Evolutionary conservation across 202 grass and related monocot species (phyloP).

Genomic region (Panicum hallii): DNA sequence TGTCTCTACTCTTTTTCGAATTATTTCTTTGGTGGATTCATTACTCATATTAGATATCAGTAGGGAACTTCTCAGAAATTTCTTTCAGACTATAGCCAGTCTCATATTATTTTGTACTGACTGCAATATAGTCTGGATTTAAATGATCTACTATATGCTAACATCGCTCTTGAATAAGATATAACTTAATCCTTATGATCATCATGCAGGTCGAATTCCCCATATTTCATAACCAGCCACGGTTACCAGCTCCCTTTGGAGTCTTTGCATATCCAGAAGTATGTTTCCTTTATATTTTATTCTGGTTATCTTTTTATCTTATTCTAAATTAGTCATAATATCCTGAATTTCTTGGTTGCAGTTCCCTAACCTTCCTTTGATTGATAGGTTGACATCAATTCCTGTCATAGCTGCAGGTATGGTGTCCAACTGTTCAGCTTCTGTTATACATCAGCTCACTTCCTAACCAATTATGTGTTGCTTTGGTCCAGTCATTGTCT

Average conservation of each 20-base stretch:
- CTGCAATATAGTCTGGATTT: not conserved
- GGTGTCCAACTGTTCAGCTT: conserved; percentile 34
- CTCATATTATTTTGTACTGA: not conserved
- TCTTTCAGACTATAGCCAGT: not conserved
- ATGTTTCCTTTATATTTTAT: conserved; percentile 24
- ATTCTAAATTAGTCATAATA: conserved; percentile 39
- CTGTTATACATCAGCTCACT: conserved; percentile 35
- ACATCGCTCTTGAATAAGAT: not conserved
- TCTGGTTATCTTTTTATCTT: conserved; percentile 17
- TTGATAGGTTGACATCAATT: conserved; percentile 83
- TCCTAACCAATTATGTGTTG: conserved; percentile 50
- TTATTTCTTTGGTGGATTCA: not conserved
- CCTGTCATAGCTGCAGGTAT: conserved; percentile 84
- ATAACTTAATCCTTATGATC: conserved; percentile 27
- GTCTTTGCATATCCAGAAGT: conserved; percentile 78
- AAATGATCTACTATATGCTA: conserved; percentile 1
- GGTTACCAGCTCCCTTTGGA: conserved; percentile 80
- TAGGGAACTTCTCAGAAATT: not conserved
- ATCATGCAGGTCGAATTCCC: conserved; percentile 70
- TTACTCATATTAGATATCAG: conserved; percentile 9
- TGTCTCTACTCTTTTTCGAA: not conserved
- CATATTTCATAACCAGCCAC: conserved; percentile 71
- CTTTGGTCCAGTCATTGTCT: conserved; percentile 78
- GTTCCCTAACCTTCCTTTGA: conserved; percentile 80
- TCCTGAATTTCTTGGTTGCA: conserved; percentile 42